Evolutionary conservation across 371 early-diverging fungal species (phyloP).

Genomic region (Lichtheimia ramosa): DNA sequence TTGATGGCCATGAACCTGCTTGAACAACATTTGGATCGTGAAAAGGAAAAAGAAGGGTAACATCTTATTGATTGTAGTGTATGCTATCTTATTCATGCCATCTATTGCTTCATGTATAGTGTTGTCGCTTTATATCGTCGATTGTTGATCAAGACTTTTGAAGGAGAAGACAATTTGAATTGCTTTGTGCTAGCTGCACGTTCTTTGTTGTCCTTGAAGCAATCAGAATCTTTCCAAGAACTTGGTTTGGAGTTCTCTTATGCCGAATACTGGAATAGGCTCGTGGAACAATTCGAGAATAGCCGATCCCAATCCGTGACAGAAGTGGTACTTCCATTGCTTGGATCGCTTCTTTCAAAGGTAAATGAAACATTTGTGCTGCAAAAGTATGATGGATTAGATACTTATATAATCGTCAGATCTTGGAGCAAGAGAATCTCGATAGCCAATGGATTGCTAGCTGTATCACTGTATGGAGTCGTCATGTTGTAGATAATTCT

Average conservation of each 20-base stretch:
- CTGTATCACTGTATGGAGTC: slow-evolving; percentile 50
- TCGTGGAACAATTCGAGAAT: slow-evolving; percentile 29
- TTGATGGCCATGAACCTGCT: slow-evolving; percentile 49
- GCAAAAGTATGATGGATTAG: no score
- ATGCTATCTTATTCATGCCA: neutral
- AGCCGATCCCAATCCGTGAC: slow-evolving; percentile 35
- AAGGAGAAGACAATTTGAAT: slow-evolving; percentile 51
- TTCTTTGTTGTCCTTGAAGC: slow-evolving; percentile 33
- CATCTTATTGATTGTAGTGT: neutral
- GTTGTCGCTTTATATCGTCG: slow-evolving; percentile 32
- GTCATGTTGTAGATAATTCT: slow-evolving; percentile 46
- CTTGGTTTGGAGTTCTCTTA: slow-evolving; percentile 9
- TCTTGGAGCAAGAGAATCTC: neutral
- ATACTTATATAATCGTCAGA: neutral
- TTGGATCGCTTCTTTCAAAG: slow-evolving; percentile 45
- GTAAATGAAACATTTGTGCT: slow-evolving; percentile 14
- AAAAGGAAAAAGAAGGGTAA: slow-evolving; percentile 12
- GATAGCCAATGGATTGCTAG: slow-evolving; percentile 24
- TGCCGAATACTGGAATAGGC: slow-evolving; percentile 37
- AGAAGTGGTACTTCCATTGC: slow-evolving; percentile 43
- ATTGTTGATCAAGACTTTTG: slow-evolving; percentile 48
- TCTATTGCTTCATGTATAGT: slow-evolving; percentile 8
- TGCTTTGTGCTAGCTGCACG: slow-evolving; percentile 53
- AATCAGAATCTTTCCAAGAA: slow-evolving; percentile 14
- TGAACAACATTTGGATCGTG: slow-evolving; percentile 10